Evolutionary conservation across 2,329 filamentous ascomycete genomes (phyloP).

Genomic region (Colletotrichum sp.): DNA sequence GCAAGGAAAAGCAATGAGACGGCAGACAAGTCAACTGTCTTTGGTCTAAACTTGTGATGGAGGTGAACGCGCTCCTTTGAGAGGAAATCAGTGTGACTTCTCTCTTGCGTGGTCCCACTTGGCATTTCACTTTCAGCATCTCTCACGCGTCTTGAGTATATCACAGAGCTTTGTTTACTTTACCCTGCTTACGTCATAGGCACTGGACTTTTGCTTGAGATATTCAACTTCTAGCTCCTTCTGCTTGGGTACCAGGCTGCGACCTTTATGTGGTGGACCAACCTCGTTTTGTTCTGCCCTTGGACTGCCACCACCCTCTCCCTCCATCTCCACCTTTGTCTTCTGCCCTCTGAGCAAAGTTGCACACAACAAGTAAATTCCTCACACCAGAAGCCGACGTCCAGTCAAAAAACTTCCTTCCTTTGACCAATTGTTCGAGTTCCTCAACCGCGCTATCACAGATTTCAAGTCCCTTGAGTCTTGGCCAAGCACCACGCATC

Average conservation of each 20-base stretch:
- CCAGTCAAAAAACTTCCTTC: background rate
- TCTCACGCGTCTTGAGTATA: background rate
- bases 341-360: background rate
- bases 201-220: background rate
- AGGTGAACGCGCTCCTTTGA: background rate
- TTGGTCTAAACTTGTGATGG: background rate
- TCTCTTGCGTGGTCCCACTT: background rate
- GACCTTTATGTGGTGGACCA: background rate
- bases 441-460: background rate
- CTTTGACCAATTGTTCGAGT: background rate
- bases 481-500: background rate
- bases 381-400: background rate
- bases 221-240: background rate
- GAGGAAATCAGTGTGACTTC: background rate
- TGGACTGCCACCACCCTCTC: background rate
- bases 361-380: background rate
- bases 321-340: background rate
- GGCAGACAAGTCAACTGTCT: background rate
- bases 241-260: background rate
- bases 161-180: background rate
- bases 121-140: background rate
- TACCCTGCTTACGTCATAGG: background rate
- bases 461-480: accelerated
- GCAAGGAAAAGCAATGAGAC: background rate
- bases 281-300: background rate